Evolutionary conservation across 1,139 yeast genomes (phyloP), one percentile per base, ranked within the genome.

Genomic region (Nadsonia starkeyi-henricii): DNA sequence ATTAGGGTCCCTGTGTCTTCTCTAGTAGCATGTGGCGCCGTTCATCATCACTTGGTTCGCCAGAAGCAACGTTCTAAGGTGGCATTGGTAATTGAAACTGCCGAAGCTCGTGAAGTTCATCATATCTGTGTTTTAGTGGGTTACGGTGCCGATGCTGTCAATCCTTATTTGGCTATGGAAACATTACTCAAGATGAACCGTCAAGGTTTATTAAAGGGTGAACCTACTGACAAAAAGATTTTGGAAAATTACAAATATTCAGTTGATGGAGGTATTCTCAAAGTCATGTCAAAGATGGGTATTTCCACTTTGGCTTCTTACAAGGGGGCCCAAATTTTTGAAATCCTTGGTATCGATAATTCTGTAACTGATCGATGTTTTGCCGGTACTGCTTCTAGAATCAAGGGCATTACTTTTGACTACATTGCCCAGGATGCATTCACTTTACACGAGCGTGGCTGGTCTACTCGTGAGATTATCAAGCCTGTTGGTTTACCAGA

Each of bases 251-350:
- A 85, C 71, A 83, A 81, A 65, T 72, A 77, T 55, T 81, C 96
- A 19, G 73, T 85, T 53, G 95, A 89, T 63, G 81, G 88, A 51
- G 97, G 97, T 68, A 82, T 91, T 57, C 72, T 86, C 62, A 91
- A 91, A 71, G 96, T 91, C 53, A 91, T 91, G 98, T 85, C 96
- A 45, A 91, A 91, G 74, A 91, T 91, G 97, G 98, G 98, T 74
- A 91, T 91, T 59, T 89, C 97, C 41, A 91, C 98, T 37, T 74
- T 91, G 65, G 96, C 96, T 21, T 85, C 96, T 20, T 91, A 91
- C 70, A 91, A 91, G 69, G 98, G 97, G 67, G 98, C 98, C 20
- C 98, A 91, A 70, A 91, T 91, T 62, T 91, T 91, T 64, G 98
- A 91, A 69, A 95, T 95, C 49, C 74, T 91, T 55, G 98, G 98